Conservation (phyloP, 1,284 basidiomycete species). For the Cutaneotrichosporon spelunceum region DNA sequence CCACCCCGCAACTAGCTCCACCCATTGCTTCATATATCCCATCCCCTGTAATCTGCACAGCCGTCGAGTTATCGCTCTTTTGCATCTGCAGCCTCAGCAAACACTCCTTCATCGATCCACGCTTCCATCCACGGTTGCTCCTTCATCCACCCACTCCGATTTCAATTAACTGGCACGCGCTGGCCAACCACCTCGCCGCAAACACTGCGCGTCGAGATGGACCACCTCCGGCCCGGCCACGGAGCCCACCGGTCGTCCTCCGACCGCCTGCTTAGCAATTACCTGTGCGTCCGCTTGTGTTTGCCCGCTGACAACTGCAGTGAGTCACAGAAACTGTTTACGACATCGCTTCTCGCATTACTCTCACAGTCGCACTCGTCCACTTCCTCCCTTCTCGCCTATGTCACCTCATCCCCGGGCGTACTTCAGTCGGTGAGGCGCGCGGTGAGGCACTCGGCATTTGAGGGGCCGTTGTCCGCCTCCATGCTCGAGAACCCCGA, state of each 20-base stretch:
- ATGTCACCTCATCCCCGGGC: slow-evolving; percentile 51
- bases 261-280: slow-evolving; percentile 50
- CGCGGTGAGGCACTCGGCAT: slow-evolving; percentile 49
- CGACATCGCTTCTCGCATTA: slow-evolving; percentile 47
- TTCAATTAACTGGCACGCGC: neutral
- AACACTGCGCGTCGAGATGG: slow-evolving; percentile 31
- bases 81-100: neutral
- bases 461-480: slow-evolving; percentile 48
- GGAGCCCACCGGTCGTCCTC: slow-evolving; percentile 47
- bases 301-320: slow-evolving; percentile 21
- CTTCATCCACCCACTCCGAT: neutral
- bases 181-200: neutral
- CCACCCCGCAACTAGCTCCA: neutral
- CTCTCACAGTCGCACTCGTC: slow-evolving; percentile 52
- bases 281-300: slow-evolving; percentile 39
- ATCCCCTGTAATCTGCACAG: neutral
- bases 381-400: slow-evolving; percentile 51
- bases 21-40: neutral
- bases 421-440: slow-evolving; percentile 46
- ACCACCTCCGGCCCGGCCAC: slow-evolving; percentile 44
- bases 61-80: neutral
- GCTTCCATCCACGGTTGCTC: neutral
- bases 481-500: slow-evolving; percentile 12
- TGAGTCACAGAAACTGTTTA: slow-evolving; percentile 49
- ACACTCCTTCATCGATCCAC: neutral